Base-by-base conservation (phyloP, 495 filamentous ascomycete species). In the Penicillium flavigenum region DNA sequence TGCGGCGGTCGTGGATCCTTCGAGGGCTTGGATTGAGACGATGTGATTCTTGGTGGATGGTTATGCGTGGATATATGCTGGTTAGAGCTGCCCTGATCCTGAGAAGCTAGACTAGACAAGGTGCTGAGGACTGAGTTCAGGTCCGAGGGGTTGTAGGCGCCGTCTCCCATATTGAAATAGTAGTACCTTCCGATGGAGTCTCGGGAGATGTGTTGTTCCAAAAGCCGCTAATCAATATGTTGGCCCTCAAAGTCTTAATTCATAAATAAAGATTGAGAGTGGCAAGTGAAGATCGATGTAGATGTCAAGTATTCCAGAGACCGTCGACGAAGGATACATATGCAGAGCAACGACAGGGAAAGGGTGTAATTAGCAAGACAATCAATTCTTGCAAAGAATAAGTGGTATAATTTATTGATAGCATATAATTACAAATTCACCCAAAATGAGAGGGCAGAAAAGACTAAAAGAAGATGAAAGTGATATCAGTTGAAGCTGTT, bases 111-210 rank as follows among this genome's bases (percentile, higher is more conserved):
- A 43, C 72, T 75, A 14, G 76, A 72, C 50, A 85, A 71, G 0
- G 81, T 84, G 48, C 66, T 71, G 12, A 86, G 75, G 51, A 86
- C 74, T 3, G 82, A 74, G 27, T 78, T 77, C 26, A 86, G 66
- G 60, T 84, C 76, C 19, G 79, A 69, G 16, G 73, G 32, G 53
- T 78, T 74, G 32, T 76, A 74, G 19, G 65, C 22, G 52, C 68
- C 56, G 8, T 67, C 68, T 14, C 67, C 65, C 73, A 79, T 79
- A 39, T 12, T 54, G 24, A 47, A 6, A 24, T 27, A 1, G 1
- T 9, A 26, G n/a, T 22, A 14, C 14, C 16, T 19, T 20, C 27
- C 9, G 36, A 32, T 44, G 4, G 0, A 12, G 39, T n/a, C n/a
- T 44, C 12, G 12, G 4, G 19, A 27, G 32, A 36, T 36, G 19